Evolutionary conservation across 2,329 filamentous ascomycete species (phyloP), one percentile per base, ranked within the genome.

Genomic region (Simplicillium sp.): DNA sequence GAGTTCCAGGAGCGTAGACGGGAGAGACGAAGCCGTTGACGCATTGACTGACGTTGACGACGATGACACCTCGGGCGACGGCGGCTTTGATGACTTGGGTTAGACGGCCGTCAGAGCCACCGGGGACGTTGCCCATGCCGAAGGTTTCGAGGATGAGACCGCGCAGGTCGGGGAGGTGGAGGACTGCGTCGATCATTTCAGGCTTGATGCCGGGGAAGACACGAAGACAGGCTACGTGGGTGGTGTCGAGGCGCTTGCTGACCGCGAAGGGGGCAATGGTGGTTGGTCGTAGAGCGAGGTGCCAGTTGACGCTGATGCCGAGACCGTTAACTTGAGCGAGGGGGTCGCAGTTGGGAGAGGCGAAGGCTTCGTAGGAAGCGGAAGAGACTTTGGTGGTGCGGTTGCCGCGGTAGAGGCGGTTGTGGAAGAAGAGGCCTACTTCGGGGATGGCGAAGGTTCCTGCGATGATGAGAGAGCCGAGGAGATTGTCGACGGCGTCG

Each of bases 11-110:
- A 2, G 83, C 84, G 62, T 87, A 88, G n/a, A 87, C 70, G 3
- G 84, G 82, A 38, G 78, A 85, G 15, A 87, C 84, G 53, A 83
- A 84, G 34, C 84, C 84, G 45, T 75, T 82, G 50, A 82, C 74
- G 70, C 89, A 96, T 65, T 96, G 89, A 38, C 86, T 94, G 45
- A 96, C 82, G 56, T 94, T 95, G 49, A 95, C 86, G 44, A 96
- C 82, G 44, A 92, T 79, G 48, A 92, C 81, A 31, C 87, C 88
- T 44, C 87, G 77, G 54, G 81, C 70, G 33, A 94, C 86, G 16
- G 86, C 88, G 34, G 80, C 76, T 14, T 77, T 74, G 52, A 95
- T 79, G 37, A 90, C 84, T 41, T 79, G 79, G 13, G 84, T 88
- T 58, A 95, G 74, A 39, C 78, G 80, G 42, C 85, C 85, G 55